Evolutionary conservation across 495 filamentous ascomycete genomes (phyloP), one percentile per base, ranked within the genome.

Genomic region (Rhypophila decipiens): DNA sequence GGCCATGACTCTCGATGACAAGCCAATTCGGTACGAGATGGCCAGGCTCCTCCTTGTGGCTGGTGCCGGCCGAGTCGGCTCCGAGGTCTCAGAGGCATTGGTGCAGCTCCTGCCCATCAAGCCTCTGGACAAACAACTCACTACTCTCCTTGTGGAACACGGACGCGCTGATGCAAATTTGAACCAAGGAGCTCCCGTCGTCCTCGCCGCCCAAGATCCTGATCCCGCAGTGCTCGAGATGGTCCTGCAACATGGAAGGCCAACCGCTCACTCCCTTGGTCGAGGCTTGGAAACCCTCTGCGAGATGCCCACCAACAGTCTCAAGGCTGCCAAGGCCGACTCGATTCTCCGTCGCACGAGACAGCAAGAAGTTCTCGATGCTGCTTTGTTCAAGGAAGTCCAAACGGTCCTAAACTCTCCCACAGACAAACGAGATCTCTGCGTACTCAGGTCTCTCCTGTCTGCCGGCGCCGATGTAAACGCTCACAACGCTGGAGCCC

Each of bases 151-250:
- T 1, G 53, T 74, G 4, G 64, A 72, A 34, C 57, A 66, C 4
- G 70, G 71, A 3, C 61, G 53, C 11, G 68, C 67, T 11, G 70
- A 76, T 49, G 57, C 67, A 34, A 76, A 76, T 43, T 58, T 63
- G 19, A 60, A 70, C 23, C 45, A 61, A 5, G 67, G 70, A 13
- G 33, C 53, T 10, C 52, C 63, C 15, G 57, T 72, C 12, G 47
- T 42, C 15, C 39, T 53, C 15, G 72, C 71, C 37, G 56, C 56
- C 7, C 15, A 56, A 8, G 58, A 69, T 39, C 52, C 57, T 0
- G 65, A 76, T 42, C 57, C 57, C 0, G 53, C 59, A 5, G 31
- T 74, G 3, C 52, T 76, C n/a, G 69, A 69, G 5, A 54, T 72
- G 15, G 47, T 76, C 23, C 58, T 73, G 13, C 59, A 65, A 22